These are phyloP conservation scores for Medicago ruthenica DNA, from an alignment of 306 rosid species.

Conservation along the genomic window DNA sequence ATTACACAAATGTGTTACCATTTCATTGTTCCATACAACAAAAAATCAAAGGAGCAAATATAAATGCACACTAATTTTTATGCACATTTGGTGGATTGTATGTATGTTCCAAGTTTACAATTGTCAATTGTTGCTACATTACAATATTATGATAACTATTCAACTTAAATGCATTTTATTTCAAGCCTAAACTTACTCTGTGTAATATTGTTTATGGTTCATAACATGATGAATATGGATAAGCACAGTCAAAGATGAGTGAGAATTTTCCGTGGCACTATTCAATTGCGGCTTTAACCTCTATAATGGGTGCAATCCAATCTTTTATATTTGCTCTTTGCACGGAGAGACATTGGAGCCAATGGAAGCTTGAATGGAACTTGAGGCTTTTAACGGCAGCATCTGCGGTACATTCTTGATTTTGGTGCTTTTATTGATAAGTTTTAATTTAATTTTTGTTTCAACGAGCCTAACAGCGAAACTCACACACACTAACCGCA, in stretches of 20 bases:
- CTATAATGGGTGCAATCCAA: constrained; percentile 16
- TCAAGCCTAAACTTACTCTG: no score
- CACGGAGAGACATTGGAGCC: constrained; percentile 40
- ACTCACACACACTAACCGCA: no score
- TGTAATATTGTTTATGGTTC: no score
- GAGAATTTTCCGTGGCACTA: constrained; percentile 50
- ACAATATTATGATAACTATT: no score
- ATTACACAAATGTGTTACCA: neutral
- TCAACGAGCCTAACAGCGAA: neutral
- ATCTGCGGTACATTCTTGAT: constrained; percentile 30
- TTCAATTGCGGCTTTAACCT: constrained; percentile 51
- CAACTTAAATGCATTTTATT: no score
- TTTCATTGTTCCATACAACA: neutral
- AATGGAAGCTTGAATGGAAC: constrained; percentile 48
- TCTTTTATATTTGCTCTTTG: constrained; percentile 34
- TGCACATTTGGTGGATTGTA: no score
- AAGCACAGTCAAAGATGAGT: constrained; percentile 54
- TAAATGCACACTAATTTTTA: no score
- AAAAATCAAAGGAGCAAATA: no score
- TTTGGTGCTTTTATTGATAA: constrained; percentile 14
- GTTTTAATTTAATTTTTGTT: no score
- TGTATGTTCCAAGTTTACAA: no score
- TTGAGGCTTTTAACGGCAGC: constrained; percentile 37
- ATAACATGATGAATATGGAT: neutral
- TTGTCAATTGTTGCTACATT: no score